Base-by-base conservation (phyloP, 371 early-diverging fungal genomes). In the Dichotomocladium elegans region DNA sequence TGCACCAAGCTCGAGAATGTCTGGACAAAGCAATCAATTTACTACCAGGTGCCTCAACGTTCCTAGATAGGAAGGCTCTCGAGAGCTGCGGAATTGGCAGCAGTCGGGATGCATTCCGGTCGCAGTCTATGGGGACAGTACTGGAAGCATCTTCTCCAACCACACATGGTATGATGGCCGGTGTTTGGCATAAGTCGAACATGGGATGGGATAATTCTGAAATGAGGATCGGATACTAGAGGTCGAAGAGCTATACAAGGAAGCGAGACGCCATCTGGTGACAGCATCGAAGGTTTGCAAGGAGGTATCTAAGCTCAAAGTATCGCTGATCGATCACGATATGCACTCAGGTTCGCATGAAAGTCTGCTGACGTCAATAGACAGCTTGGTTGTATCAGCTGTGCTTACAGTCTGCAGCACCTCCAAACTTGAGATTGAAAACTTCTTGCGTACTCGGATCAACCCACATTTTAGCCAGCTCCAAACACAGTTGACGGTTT, bases 11-110 rank as follows among this genome's bases (percentile, higher is more conserved):
- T 41, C 60, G 72, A 30, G 68, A 75, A 26, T 33, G 43, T 2
- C 66, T 75, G 33, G 76, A 72, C 49, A 57, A 47, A 3, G 72
- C 76, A 11, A 75, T 75, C 69, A 69, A 58, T 53, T 50, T 67
- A 17, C 33, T 75, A n/a, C 76, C 76, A 3, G 76, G 76, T 3
- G 62, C 72, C 10, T 52, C 67, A 7, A 55, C 60, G 1, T 65
- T 72, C 51, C 40, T 75, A 35, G 70, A 75, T 33, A 48, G 70
- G 35, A 70, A 75, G 35, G 67, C 67, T 1, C 57, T 71, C 45
- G 64, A 56, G 0, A 57, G 56, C 17, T 57, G 53, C 24, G 54
- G 66, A 10, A 42, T 57, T 2, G 50, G 53, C 41, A 55, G 33
- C 50, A 41, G 51, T 33, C 19, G 26, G 45, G 33, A 48, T 35